A percentile compares a stretch with the other conserved stretches of the same genome.
These are phyloP conservation scores for Ustilago lituana DNA, from an alignment of 1,284 basidiomycete genomes.

Conservation along the genomic window DNA sequence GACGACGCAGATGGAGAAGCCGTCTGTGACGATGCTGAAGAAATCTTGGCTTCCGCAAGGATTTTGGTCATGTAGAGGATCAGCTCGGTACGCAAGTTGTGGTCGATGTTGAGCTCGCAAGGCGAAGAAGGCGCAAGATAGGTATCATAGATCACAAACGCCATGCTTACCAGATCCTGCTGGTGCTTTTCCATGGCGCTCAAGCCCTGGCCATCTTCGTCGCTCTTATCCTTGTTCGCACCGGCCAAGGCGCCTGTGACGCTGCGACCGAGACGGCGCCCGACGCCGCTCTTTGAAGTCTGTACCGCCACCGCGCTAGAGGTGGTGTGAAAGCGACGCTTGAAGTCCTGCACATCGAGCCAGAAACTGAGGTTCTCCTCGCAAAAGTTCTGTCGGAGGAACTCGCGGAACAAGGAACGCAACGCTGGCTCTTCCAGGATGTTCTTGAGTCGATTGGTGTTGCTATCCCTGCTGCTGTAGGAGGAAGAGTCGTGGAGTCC, in stretches of 20 bases:
- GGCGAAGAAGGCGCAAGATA: constrained; percentile 94
- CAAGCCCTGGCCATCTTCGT: constrained; percentile 37
- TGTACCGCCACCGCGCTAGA: constrained; percentile 82
- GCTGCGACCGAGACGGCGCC: constrained; percentile 75
- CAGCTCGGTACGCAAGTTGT: constrained; percentile 91
- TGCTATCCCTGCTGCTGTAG: constrained; percentile 74
- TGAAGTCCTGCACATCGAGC: constrained; percentile 96
- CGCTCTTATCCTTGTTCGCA: constrained; percentile 24
- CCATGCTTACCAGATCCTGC: constrained; percentile 90
- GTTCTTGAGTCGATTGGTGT: constrained; percentile 87
- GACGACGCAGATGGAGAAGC: constrained; percentile 34
- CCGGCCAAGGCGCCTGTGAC: constrained; percentile 65
- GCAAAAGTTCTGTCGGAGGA: constrained; percentile 91
- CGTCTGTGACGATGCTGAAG: constrained; percentile 7
- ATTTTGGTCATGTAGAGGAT: constrained; percentile 84
- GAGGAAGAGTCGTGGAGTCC: constrained; percentile 45
- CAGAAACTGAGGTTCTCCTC: constrained; percentile 98
- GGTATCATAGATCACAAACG: constrained; percentile 91
- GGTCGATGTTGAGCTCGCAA: constrained; percentile 97
- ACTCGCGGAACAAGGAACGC: constrained; percentile 90
- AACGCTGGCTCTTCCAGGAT: constrained; percentile 93
- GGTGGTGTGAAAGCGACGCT: constrained; percentile 92
- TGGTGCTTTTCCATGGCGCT: constrained; percentile 93
- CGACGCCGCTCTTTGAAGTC: constrained; percentile 27
- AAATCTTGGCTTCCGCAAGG: constrained; percentile 47